These are phyloP conservation scores for Globisporangium perplexum DNA, from an alignment of 352 stramenopile genomes.

Conservation along the genomic window DNA sequence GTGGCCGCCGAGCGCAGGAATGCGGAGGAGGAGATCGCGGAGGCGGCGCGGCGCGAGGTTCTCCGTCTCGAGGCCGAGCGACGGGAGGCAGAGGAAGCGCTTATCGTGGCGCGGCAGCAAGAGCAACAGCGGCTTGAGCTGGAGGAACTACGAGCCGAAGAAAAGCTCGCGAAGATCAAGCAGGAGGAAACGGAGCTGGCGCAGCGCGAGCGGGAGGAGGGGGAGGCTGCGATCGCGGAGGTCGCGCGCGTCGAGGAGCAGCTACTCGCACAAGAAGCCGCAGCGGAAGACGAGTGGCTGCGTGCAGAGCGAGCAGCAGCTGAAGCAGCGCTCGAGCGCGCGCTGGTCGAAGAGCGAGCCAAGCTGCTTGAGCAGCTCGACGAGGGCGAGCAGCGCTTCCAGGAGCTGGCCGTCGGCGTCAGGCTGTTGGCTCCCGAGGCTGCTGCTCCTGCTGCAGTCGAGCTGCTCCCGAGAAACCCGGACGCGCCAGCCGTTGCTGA, in stretches of 20 bases:
- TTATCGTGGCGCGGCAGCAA: constrained; percentile 14
- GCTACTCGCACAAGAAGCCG: constrained; percentile 9
- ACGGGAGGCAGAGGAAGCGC: constrained; percentile 3
- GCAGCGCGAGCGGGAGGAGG: constrained; percentile 1
- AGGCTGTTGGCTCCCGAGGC: not conserved
- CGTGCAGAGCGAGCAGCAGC: constrained; percentile 7
- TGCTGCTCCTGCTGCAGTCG: not conserved
- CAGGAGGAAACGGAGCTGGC: constrained; percentile 4
- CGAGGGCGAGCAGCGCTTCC: not conserved
- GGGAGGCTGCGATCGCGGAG: constrained; percentile 6
- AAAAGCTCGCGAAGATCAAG: constrained; percentile 18
- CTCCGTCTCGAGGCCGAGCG: constrained; percentile 4
- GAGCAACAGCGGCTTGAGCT: constrained; percentile 15
- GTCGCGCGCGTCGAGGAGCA: constrained; percentile 7
- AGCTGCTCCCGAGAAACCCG: not conserved
- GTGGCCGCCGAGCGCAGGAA: constrained; percentile 4
- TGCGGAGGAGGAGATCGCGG: constrained; percentile 22
- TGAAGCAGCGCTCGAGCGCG: constrained; percentile 1
- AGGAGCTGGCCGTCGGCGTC: not conserved
- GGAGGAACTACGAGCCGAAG: constrained; percentile 8
- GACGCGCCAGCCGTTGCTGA: not conserved
- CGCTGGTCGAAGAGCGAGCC: constrained; percentile 1
- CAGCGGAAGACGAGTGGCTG: not conserved
- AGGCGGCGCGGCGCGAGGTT: not conserved
- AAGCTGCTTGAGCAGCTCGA: constrained; percentile 2